Conservation (phyloP, 1,284 basidiomycete species). For the Pseudozyma thailandica region DNA sequence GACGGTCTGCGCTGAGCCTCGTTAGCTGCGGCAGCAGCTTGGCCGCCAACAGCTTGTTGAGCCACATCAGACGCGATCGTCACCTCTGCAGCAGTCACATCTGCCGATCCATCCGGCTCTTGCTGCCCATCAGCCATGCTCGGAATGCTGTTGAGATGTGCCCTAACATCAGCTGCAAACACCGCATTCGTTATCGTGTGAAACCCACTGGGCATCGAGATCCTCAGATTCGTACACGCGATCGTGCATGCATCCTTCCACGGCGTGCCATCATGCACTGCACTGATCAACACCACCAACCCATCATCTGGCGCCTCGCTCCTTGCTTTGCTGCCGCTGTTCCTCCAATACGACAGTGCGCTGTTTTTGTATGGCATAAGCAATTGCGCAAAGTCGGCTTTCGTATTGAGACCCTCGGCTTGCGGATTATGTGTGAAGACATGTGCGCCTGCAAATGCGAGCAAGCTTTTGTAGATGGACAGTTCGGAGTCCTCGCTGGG, state of each 20-base stretch:
- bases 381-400: conserved; percentile 45
- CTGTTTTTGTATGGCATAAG: conserved; percentile 52
- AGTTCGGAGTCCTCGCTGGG: conserved; percentile 37
- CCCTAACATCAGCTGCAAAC: conserved; percentile 34
- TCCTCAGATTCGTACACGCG: conserved; percentile 39
- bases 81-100: neutral
- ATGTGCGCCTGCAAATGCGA: conserved; percentile 31
- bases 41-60: neutral
- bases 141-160: conserved; percentile 32
- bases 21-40: too few relatives aligned
- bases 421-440: conserved; percentile 35
- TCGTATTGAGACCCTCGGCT: conserved; percentile 24
- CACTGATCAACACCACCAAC: conserved; percentile 36
- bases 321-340: conserved; percentile 29
- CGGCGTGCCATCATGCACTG: conserved; percentile 13
- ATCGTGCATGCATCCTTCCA: conserved; percentile 41
- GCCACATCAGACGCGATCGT: neutral
- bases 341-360: conserved; percentile 41
- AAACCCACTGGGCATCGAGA: conserved; percentile 48
- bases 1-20: neutral
- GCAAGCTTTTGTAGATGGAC: conserved; percentile 35
- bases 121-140: conserved; percentile 9
- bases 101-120: neutral
- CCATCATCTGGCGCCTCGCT: conserved; percentile 52
- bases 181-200: conserved; percentile 39